phyloP scores from a whole-genome alignment of 1,284 basidiomycete genomes.

The Leccinum pallidistipes region DNA sequence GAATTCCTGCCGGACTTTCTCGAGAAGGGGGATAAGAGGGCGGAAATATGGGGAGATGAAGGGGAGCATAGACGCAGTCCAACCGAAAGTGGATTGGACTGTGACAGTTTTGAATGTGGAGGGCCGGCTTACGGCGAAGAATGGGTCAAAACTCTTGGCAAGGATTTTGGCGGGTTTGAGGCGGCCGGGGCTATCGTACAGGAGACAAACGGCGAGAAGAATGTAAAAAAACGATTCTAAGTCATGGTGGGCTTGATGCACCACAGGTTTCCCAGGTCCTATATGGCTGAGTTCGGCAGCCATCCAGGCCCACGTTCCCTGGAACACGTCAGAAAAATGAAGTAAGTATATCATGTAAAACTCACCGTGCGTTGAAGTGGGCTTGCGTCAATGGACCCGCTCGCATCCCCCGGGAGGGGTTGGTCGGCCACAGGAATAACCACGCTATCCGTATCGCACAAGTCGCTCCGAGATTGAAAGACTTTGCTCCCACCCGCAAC shows the following conservation, averaged over 20 bases:
- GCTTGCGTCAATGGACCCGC: not conserved
- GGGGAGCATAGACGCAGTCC: not conserved
- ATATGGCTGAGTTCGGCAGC: conserved; percentile 6
- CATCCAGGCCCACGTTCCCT: conserved; percentile 17
- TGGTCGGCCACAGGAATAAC: conserved; percentile 1
- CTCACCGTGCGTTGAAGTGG: not conserved
- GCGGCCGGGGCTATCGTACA: conserved; percentile 2
- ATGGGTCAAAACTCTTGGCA: not conserved
- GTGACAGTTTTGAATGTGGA: not conserved
- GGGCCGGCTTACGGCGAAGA: not conserved
- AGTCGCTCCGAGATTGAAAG: not conserved
- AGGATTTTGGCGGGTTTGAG: conserved; percentile 1
- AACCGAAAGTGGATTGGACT: not conserved
- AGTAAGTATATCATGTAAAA: not conserved
- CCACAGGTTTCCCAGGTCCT: not conserved
- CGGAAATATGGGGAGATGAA: not conserved
- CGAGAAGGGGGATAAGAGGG: not conserved
- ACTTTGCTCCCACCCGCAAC: not conserved
- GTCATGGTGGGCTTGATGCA: conserved; percentile 1
- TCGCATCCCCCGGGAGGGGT: not conserved
- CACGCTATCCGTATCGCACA: not conserved
- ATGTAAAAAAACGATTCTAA: conserved; percentile 16
- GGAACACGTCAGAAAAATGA: not conserved
- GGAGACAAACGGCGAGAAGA: conserved; percentile 5
- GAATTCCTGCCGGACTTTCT: not conserved